These are phyloP conservation scores for Lolium rigidum DNA, from an alignment of 176 grass and related monocot genomes.

Conservation along the genomic window DNA sequence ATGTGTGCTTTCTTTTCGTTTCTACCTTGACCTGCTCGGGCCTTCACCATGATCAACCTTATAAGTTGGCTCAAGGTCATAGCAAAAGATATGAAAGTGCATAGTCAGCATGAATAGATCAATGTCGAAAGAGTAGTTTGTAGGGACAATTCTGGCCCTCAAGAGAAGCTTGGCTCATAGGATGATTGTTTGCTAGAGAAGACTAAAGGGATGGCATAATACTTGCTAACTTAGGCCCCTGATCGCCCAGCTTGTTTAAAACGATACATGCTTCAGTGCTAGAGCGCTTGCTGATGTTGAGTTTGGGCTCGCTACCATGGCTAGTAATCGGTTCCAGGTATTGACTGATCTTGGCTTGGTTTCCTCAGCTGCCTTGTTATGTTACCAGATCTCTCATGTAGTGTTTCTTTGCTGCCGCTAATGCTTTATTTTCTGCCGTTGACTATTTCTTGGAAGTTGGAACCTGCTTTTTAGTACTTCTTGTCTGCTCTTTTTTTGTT, in stretches of 20 bases:
- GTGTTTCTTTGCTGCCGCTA: neutral
- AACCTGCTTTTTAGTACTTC: neutral
- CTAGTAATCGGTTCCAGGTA: slow-evolving; percentile 67
- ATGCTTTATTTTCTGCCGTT: slow-evolving; percentile 17
- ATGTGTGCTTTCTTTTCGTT: no score
- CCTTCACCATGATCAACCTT: no score
- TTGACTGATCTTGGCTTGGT: slow-evolving; percentile 19
- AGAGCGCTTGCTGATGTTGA: slow-evolving; percentile 33
- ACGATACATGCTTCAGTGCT: slow-evolving; percentile 37
- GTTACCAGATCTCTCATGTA: slow-evolving; percentile 11
- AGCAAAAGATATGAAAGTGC: no score
- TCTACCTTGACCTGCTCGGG: no score
- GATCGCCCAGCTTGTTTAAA: slow-evolving; percentile 25
- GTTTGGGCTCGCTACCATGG: slow-evolving; percentile 44
- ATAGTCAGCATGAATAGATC: no score
- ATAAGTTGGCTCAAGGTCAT: no score
- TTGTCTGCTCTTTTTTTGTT: neutral
- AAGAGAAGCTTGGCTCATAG: no score
- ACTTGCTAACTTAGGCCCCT: neutral
- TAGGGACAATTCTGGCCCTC: no score
- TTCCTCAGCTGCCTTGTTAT: slow-evolving; percentile 9
- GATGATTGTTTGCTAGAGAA: no score
- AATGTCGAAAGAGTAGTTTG: no score
- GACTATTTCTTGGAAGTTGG: neutral
- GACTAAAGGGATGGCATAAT: no score